Evolutionary conservation across 768 basidiomycete species (phyloP), one percentile per base, ranked within the genome.

Genomic region (Hericium coralloides): DNA sequence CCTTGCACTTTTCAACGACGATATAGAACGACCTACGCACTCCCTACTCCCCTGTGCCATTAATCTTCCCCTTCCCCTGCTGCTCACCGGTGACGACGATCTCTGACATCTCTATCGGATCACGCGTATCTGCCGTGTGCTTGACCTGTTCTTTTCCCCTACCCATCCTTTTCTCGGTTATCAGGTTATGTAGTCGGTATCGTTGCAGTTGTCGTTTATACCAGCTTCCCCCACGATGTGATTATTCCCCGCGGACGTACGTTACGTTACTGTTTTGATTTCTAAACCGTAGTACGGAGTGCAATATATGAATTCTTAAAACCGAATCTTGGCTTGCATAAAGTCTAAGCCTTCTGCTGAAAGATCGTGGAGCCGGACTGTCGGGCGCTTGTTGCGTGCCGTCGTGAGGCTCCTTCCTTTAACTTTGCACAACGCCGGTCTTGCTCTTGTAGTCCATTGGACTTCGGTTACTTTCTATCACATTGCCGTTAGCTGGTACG

Each of bases 231-330:
- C 50, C 45, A 47, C 52, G 36, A 36, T 58, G 43, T 45, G 43
- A 45, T 45, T 45, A 45, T 45, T 45, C 43, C 17, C n/a, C 43
- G 8, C 31, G 31, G 43, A 43, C 43, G 43, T 45, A 45, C 43
- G 53, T 52, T 57, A 57, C 50, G 56, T 31, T 55, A 49, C 18
- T 45, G 52, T 49, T 49, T 15, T 47, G 53, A 54, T 54, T 43
- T 18, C 25, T 50, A 4, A 38, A 49, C 26, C n/a, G 26, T 58
- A 51, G 49, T 55, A 18, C 52, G 26, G 39, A 22, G 53, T 54
- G 41, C 18, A 54, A 45, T 45, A 45, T 45, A 45, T 45, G 43
- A 45, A n/a, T 45, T 18, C 7, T 20, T 18, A 20, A 45, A n/a
- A 18, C 15, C 43, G n/a, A 31, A 8, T 8, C 4, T 31, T 31